Percentiles rank a stretch among this genome's conserved stretches.
phyloP scores from a whole-genome alignment of 257 asterid species.

The Nicotiana sylvestris region DNA sequence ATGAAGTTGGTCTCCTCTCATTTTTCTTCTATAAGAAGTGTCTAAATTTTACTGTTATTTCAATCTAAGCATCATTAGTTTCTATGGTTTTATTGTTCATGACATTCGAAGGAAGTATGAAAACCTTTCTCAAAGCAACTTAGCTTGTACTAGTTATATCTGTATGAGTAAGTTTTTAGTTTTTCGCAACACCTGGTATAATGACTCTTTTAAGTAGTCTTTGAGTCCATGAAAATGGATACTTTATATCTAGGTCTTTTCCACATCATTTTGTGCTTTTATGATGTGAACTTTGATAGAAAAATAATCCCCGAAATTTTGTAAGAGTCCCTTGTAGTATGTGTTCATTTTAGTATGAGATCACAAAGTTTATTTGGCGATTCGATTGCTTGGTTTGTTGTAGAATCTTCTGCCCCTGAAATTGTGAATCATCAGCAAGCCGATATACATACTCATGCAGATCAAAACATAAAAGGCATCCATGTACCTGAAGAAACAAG shows the following conservation, averaged over 20 bases:
- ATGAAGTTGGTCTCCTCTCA: neutral
- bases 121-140: neutral
- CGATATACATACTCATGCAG: neutral
- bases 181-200: neutral
- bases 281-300: neutral
- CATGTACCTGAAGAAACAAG: neutral
- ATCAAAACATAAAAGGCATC: neutral
- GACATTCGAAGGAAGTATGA: neutral
- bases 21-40: neutral
- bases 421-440: constrained; percentile 3
- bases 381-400: neutral
- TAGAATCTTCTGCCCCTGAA: neutral
- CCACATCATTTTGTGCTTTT: neutral
- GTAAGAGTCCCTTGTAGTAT: neutral
- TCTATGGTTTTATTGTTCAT: neutral
- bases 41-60: neutral
- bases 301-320: neutral
- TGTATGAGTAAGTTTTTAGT: neutral
- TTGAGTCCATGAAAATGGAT: neutral
- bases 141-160: too few species aligned
- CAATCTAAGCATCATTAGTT: neutral
- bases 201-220: neutral
- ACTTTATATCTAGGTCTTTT: neutral
- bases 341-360: neutral
- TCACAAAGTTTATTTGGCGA: neutral